Evolutionary conservation across 257 asterid genomes (phyloP), one percentile per base, ranked within the genome.

Genomic region (Verbena officinalis): DNA sequence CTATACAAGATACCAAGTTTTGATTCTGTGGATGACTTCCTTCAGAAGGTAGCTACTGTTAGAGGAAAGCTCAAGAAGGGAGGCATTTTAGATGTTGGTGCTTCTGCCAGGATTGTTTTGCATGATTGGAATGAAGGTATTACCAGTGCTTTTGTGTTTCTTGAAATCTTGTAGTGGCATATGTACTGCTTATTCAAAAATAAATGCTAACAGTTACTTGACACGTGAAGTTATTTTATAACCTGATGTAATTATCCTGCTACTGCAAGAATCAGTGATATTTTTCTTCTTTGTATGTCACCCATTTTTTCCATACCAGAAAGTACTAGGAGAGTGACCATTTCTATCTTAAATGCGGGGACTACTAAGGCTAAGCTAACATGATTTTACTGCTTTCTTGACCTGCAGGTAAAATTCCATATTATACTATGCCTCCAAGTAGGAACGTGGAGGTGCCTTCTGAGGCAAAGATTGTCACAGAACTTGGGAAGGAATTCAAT

Each of bases 91-190:
- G 97, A 93, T 57, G 65, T 86, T 43, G 92, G 76, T 51, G 90
- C 96, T 73, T 84, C 95, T 70, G 96, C 99, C 11, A 87, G 90
- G 72, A 93, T 93, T 51, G 84, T 93, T 69, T 83, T 93, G 83
- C 95, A 86, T 30, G 99, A 88, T 62, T 93, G 99, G 99, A 93
- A 90, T 72, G 94, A 84, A 72, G 97, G 99, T 92, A 81, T 9
- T 73, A n/a, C 1, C 40, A 45, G 7, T 73, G 39, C 65, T 39
- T 20, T 15, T 48, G 39, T 19, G 15, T 43, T 34, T 44, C 42
- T 68, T 48, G 45, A 36, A 45, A 44, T 46, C 60, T 38, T 38
- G 17, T 55, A 22, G 23, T 20, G 8, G 46, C 62, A 7, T n/a
- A 5, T 20, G 9, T 38, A 59, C 22, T 19, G 16, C 27, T 4